A percentile compares a stretch with the other conserved stretches of the same genome.
Evolutionary conservation across 768 basidiomycete genomes (phyloP).

Genomic region (Podaxis carcinomalis): DNA sequence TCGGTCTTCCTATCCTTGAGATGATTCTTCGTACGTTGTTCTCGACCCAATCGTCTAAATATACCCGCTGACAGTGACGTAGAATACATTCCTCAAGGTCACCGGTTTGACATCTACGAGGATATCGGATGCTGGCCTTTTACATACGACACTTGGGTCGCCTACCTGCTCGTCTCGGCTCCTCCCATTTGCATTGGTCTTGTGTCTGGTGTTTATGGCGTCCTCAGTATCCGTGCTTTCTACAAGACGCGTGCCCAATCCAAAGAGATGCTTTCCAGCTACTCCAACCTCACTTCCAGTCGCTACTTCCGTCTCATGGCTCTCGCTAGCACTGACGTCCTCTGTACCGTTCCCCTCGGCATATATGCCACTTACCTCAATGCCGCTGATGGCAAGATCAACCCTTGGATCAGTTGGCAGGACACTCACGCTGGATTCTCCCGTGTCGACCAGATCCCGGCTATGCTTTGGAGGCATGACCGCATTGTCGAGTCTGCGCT

Average conservation of each 20-base stretch:
- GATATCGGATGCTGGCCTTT: conserved; percentile 53
- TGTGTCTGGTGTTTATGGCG: conserved; percentile 33
- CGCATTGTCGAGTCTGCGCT: conserved; percentile 18
- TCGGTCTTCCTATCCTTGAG: conserved; percentile 48
- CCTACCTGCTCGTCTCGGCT: conserved; percentile 38
- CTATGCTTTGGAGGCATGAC: conserved; percentile 36
- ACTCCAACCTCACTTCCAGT: conserved; percentile 38
- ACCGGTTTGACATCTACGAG: conserved; percentile 58
- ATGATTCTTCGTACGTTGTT: conserved; percentile 39
- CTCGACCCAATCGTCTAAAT: neutral
- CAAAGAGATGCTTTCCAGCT: conserved; percentile 34
- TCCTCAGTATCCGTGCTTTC: conserved; percentile 37
- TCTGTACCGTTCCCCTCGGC: conserved; percentile 42
- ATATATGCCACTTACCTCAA: conserved; percentile 36
- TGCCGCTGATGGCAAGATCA: conserved; percentile 21
- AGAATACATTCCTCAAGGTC: conserved; percentile 52
- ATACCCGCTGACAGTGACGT: conserved; percentile 10
- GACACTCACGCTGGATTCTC: conserved; percentile 47
- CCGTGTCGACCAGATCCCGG: conserved; percentile 37
- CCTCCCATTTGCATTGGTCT: conserved; percentile 39
- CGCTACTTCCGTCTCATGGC: conserved; percentile 58
- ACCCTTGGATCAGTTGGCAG: conserved; percentile 47
- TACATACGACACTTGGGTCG: conserved; percentile 43
- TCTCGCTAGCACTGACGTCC: conserved; percentile 42
- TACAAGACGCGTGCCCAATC: conserved; percentile 37